Evolutionary conservation across 805 yeast species (phyloP).

Genomic region (Suhomyces xylopsoci): DNA sequence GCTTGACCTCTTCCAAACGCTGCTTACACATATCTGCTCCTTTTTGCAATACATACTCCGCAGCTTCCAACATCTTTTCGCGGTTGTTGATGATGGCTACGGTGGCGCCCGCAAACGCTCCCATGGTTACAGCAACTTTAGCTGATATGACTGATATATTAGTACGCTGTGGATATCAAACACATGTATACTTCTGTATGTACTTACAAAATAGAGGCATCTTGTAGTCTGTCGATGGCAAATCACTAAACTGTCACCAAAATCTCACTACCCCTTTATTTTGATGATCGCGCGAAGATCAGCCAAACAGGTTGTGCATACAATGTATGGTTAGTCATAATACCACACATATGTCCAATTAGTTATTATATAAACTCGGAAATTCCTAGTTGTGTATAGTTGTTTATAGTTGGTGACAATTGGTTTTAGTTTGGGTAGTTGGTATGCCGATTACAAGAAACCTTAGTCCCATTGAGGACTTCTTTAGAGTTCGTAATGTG

Average conservation of each 20-base stretch:
- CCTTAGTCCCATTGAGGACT: slow-evolving; percentile 31
- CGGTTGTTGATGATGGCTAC: slow-evolving; percentile 27
- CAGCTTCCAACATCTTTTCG: slow-evolving; percentile 27
- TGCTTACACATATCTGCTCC: slow-evolving; percentile 30
- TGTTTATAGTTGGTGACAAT: not conserved
- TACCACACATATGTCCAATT: too few species aligned
- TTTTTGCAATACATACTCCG: slow-evolving; percentile 25
- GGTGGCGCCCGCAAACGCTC: slow-evolving; percentile 34
- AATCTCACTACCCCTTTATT: not conserved
- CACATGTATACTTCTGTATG: not conserved
- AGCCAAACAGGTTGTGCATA: not conserved
- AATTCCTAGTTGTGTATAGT: not conserved
- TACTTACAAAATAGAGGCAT: not conserved
- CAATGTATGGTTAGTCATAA: not conserved
- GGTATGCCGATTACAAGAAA: slow-evolving; percentile 16
- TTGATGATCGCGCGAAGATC: not conserved
- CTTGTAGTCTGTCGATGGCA: not conserved
- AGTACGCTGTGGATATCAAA: not conserved
- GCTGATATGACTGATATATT: slow-evolving; percentile 15
- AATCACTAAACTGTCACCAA: not conserved
- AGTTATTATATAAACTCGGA: too few species aligned
- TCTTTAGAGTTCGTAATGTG: slow-evolving; percentile 32
- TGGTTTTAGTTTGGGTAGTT: too few species aligned
- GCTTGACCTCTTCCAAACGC: slow-evolving; percentile 12
- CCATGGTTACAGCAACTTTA: slow-evolving; percentile 30